Percentiles rank a stretch among this genome's conserved stretches.
These are phyloP conservation scores for Pochonia chlamydosporia DNA, from an alignment of 2,329 filamentous ascomycete genomes.

Conservation along the genomic window DNA sequence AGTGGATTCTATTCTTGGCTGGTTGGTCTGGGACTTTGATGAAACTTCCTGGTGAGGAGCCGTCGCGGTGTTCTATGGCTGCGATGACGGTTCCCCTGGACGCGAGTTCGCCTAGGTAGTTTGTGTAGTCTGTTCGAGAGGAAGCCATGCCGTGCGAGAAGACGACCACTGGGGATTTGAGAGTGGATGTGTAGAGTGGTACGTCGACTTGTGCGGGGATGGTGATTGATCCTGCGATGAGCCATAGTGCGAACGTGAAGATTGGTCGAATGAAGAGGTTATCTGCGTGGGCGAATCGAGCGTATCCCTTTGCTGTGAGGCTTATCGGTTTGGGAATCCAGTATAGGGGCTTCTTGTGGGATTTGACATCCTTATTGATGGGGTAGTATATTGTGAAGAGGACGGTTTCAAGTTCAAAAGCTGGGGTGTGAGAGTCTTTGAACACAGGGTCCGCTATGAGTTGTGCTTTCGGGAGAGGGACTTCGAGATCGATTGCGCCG, in stretches of 20 bases:
- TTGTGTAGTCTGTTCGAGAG: conserved; percentile 45
- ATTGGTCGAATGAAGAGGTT: conserved; percentile 36
- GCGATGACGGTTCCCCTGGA: conserved; percentile 44
- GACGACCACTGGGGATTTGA: conserved; percentile 38
- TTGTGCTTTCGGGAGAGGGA: conserved; percentile 29
- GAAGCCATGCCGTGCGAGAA: conserved; percentile 49
- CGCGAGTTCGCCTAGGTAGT: conserved; percentile 44
- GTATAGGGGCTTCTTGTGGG: conserved; percentile 27
- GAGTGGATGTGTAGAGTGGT: conserved; percentile 25
- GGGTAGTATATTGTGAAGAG: conserved; percentile 47
- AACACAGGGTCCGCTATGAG: conserved; percentile 27
- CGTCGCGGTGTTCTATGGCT: conserved; percentile 47
- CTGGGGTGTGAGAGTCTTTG: conserved; percentile 27
- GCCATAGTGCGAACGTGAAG: conserved; percentile 36
- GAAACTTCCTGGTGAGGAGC: conserved; percentile 40
- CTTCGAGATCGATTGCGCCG: conserved; percentile 41
- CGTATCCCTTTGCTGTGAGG: conserved; percentile 40
- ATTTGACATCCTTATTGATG: conserved; percentile 10
- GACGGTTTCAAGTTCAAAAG: conserved; percentile 41
- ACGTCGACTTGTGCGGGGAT: conserved; percentile 44
- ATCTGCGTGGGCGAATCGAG: conserved; percentile 37
- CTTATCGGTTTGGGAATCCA: conserved; percentile 40
- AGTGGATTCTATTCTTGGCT: conserved; percentile 26
- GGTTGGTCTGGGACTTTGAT: conserved; percentile 25
- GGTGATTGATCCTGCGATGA: conserved; percentile 35